Percentiles rank a stretch among this genome's conserved stretches.
Conservation (phyloP, 192 early-diverging fungal genomes). For the Chytriomyces confervae region DNA sequence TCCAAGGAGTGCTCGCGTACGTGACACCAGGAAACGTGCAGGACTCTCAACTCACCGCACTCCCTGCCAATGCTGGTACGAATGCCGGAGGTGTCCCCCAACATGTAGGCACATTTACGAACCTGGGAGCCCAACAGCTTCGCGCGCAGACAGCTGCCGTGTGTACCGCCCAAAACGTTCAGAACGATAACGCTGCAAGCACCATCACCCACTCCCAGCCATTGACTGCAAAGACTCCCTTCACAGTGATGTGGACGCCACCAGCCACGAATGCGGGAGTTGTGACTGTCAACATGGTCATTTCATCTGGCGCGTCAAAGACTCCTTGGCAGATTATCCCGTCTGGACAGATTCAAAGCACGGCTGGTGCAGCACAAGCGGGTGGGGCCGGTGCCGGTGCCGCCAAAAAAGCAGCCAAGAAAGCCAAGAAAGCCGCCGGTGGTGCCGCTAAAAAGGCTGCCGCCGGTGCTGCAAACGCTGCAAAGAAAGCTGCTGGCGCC, state of each 20-base stretch:
- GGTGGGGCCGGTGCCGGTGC: too few relatives aligned
- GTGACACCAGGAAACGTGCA: conserved; percentile 35
- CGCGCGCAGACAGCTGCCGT: conserved; percentile 46
- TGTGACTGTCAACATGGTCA: conserved; percentile 33
- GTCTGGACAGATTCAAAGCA: conserved; percentile 8
- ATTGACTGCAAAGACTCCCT: background rate
- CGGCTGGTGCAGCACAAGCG: background rate
- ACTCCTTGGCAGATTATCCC: conserved; percentile 6
- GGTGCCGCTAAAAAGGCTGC: too few relatives aligned
- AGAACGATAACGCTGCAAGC: conserved; percentile 25
- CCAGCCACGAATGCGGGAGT: conserved; percentile 9
- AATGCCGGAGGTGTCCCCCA: background rate
- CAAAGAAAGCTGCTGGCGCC: background rate
- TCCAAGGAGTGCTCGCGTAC: conserved; percentile 44
- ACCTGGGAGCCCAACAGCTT: conserved; percentile 28
- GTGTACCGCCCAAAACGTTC: conserved; percentile 35
- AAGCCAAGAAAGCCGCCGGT: too few relatives aligned
- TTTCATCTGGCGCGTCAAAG: background rate
- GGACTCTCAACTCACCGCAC: conserved; percentile 25
- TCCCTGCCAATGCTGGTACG: background rate
- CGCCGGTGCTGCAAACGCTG: background rate
- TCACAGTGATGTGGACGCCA: conserved; percentile 31
- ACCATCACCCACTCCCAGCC: conserved; percentile 44
- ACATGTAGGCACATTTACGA: conserved; percentile 18
- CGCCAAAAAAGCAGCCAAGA: too few relatives aligned